Base-by-base conservation (phyloP, 2,329 filamentous ascomycete genomes). In the Ceratocystis colombiana region DNA sequence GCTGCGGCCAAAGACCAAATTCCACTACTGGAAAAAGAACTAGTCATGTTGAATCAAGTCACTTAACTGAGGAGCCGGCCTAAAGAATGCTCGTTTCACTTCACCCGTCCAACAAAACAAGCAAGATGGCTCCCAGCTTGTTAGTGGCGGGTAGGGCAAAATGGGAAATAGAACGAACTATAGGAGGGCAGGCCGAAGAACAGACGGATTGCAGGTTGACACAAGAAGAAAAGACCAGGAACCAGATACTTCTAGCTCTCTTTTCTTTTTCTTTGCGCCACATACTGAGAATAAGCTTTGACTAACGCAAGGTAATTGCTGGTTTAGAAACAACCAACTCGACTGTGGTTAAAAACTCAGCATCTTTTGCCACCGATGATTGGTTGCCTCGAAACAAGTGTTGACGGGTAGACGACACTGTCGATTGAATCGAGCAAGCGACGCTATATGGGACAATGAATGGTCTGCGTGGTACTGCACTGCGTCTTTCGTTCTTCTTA, bases 71-170 rank as follows among this genome's bases (percentile, higher is more conserved):
- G 8, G 33, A 20, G 55, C 55, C 28, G 12, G 15, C 12, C 28
- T 15, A 37, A 59, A n/a, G 28, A 59, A 33, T 59, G 28, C n/a
- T 12, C 37, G 37, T 41, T 41, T 41, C 5, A 30, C n/a, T 59
- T 59, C 55, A 37, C 28, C 28, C 15, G 37, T 37, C 55, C 2
- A 37, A 57, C 25, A 33, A 33, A 37, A 37, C 7, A 37, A 33
- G 33, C 17, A 17, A 59, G 55, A 59, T 20, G 17, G 28, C 37
- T 37, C 5, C 55, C 48, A 25, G 28, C n/a, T 59, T n/a, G 5
- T 59, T n/a, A n/a, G n/a, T 59, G 55, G 22, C 25, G 50, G 53
- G 53, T 57, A 59, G 55, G 17, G 55, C 28, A 25, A 59, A 57
- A 59, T 53, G 20, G 48, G 46, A n/a, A 50, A 12, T 22, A 37